These are phyloP conservation scores for Aureobasidium sp. DNA, from an alignment of 2,329 filamentous ascomycete species.

Conservation along the genomic window DNA sequence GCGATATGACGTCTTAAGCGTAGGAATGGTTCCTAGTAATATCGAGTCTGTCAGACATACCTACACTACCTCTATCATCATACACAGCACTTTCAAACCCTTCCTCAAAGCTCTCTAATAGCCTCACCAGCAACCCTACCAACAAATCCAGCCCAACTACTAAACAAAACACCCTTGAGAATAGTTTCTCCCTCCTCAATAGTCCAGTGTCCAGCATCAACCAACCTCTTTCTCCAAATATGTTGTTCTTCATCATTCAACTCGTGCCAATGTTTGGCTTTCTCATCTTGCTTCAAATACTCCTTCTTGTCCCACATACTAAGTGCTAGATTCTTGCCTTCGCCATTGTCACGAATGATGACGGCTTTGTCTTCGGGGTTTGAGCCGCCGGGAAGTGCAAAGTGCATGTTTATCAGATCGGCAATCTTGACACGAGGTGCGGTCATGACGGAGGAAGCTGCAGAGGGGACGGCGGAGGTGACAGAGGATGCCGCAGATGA, in stretches of 20 bases:
- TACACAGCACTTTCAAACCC: not conserved
- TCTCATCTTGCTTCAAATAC: slow-evolving; percentile 35
- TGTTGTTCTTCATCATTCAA: slow-evolving; percentile 55
- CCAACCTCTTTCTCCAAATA: slow-evolving; percentile 62
- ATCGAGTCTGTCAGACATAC: not conserved
- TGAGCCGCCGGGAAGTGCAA: slow-evolving; percentile 13
- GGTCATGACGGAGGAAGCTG: slow-evolving; percentile 6
- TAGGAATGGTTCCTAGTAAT: no score
- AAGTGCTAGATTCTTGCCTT: slow-evolving; percentile 30
- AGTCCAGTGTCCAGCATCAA: slow-evolving; percentile 69
- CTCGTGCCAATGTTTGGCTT: slow-evolving; percentile 64
- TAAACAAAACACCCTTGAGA: slow-evolving; percentile 70
- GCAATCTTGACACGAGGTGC: slow-evolving; percentile 9
- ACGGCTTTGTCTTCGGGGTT: slow-evolving; percentile 30
- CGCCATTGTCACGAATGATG: slow-evolving; percentile 30
- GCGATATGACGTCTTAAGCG: not conserved
- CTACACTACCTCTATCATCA: not conserved
- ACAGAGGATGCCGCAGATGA: slow-evolving; percentile 16
- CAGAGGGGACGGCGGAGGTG: slow-evolving; percentile 18
- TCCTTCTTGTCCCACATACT: slow-evolving; percentile 31
- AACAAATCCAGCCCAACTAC: slow-evolving; percentile 59
- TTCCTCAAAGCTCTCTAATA: slow-evolving; percentile 19
- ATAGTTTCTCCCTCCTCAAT: slow-evolving; percentile 69
- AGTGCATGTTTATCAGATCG: slow-evolving; percentile 20
- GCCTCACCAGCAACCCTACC: slow-evolving; percentile 37